Evolutionary conservation across 192 early-diverging fungal genomes (phyloP), one percentile per base, ranked within the genome.

Genomic region (Podila epicladia): DNA sequence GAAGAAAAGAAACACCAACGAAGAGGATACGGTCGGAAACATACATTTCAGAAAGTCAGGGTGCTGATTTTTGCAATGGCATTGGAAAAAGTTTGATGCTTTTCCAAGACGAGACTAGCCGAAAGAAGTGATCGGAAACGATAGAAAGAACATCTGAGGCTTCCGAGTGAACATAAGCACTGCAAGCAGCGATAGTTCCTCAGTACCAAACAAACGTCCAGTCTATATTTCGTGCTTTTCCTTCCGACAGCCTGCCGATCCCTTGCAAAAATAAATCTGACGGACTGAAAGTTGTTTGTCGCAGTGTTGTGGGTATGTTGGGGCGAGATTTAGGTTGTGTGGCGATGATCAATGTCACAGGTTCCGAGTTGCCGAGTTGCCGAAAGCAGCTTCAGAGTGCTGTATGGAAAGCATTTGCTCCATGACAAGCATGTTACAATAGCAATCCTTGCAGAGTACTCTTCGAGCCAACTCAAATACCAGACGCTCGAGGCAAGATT

Each of bases 31-130:
- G 62, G 55, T 26, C 58, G 58, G 38, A 71, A 59, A 80, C 77
- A 80, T 80, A 80, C 77, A 69, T 80, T 80, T 69, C 77, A 80
- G 64, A 50, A 26, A 73, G 67, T 80, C 77, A 80, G 65, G 70
- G 50, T 63, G 71, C 65, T 73, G 70, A 73, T 55, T 55, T 55
- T 65, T 65, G 67, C 69, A 72, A 24, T 60, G 64, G 62, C 62
- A 60, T 73, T 72, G 71, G 70, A 79, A 59, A 45, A 12, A 41
- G 22, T 65, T 50, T 24, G 35, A 37, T 35, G 63, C 55, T 64
- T 41, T 5, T 22, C 41, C 38, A 65, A 41, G 37, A 15, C 5
- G 12, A 41, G 24, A 9, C 1, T 19, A 53, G 64, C 19, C 15
- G 64, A 65, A 31, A 29, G 41, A 12, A 48, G 45, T 51, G 2